phyloP scores from a whole-genome alignment of 352 stramenopile species.

The Aphanomyces cochlioides region DNA sequence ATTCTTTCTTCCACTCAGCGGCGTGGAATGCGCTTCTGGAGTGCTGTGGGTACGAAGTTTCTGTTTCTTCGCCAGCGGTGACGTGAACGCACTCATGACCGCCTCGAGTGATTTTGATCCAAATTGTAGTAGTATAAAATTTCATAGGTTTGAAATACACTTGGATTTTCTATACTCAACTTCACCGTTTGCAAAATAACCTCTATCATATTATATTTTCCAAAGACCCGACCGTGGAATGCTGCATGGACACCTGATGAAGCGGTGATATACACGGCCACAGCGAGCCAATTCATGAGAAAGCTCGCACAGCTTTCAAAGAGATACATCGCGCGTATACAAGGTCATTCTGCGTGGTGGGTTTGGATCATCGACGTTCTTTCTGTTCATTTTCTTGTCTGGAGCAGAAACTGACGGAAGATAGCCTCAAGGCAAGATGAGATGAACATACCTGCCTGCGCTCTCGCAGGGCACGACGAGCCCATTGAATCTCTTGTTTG shows the following conservation, averaged over 20 bases:
- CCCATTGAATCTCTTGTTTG: slow-evolving; percentile 20
- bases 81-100: slow-evolving; percentile 17
- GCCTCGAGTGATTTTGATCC: not conserved
- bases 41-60: slow-evolving; percentile 29
- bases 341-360: too few species aligned
- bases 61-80: slow-evolving; percentile 27
- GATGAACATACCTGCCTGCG: slow-evolving; percentile 17
- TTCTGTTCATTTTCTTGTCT: not conserved
- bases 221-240: not conserved
- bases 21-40: slow-evolving; percentile 45
- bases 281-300: too few species aligned
- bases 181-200: too few species aligned
- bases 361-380: not conserved
- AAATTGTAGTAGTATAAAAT: not conserved
- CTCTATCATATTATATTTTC: slow-evolving; percentile 12
- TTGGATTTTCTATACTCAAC: too few species aligned
- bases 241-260: too few species aligned
- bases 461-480: slow-evolving; percentile 20
- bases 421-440: not conserved
- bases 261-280: too few species aligned
- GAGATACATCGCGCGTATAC: too few species aligned
- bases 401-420: not conserved
- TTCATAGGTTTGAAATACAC: not conserved
- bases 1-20: slow-evolving; percentile 46
- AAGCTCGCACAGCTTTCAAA: too few species aligned